Evolutionary conservation across 352 stramenopile species (phyloP), one percentile per base, ranked within the genome.

Genomic region (Phytophthora crassamura): DNA sequence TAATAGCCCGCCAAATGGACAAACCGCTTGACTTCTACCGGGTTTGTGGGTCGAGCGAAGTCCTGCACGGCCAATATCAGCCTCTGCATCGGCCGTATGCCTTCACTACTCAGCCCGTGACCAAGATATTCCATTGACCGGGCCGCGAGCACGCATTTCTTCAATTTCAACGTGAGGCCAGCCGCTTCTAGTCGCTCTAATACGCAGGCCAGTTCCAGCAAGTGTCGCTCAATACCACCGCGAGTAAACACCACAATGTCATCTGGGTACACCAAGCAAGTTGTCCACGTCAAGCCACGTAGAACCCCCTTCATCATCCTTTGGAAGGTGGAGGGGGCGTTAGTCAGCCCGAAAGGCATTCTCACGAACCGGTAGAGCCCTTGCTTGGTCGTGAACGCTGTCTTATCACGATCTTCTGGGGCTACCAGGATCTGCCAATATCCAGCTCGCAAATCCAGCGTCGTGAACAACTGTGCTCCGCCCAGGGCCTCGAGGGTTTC

Each of bases 241-340:
- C n/a, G n/a, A n/a, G n/a, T n/a, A n/a, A n/a, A n/a, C n/a, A n/a
- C n/a, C n/a, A n/a, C n/a, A n/a, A n/a, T n/a, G n/a, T n/a, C n/a
- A n/a, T n/a, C n/a, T n/a, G n/a, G n/a, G n/a, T n/a, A n/a, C n/a
- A n/a, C n/a, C n/a, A n/a, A n/a, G n/a, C n/a, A n/a, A n/a, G n/a
- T n/a, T n/a, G n/a, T n/a, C n/a, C n/a, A n/a, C n/a, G n/a, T n/a
- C n/a, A n/a, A n/a, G n/a, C n/a, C n/a, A n/a, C n/a, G n/a, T n/a
- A n/a, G n/a, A n/a, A n/a, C n/a, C n/a, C n/a, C n/a, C n/a, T n/a
- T n/a, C n/a, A n/a, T n/a, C n/a, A n/a, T n/a, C n/a, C n/a, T 22
- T 16, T 76, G 63, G 36, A 76, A 76, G 1, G 64, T 76, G 0
- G 32, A 42, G 0, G 68, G 56, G 0, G 67, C 67, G 18, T 70